These are phyloP conservation scores for Pichia deserticola DNA, from an alignment of 805 yeast species.

Conservation along the genomic window DNA sequence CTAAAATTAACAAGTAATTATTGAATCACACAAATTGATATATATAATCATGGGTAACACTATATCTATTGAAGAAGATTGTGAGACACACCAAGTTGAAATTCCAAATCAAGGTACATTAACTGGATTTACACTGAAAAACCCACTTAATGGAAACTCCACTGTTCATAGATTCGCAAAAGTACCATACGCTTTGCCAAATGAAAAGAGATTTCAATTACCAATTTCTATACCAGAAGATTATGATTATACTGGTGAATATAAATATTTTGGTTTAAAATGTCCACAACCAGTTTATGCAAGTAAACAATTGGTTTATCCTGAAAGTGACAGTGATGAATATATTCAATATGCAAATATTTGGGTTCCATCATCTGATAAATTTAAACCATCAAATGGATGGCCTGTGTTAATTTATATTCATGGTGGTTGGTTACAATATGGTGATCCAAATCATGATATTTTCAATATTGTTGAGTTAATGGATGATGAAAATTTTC, in stretches of 20 bases:
- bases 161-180: conserved; percentile 24
- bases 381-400: conserved; percentile 29
- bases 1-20: no score
- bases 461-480: conserved; percentile 19
- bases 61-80: background rate
- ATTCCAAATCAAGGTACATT: conserved; percentile 25
- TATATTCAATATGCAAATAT: conserved; percentile 31
- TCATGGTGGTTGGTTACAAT: conserved; percentile 40
- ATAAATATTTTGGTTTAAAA: conserved; percentile 27
- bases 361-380: conserved; percentile 31
- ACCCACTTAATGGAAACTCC: conserved; percentile 10
- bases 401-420: conserved; percentile 37
- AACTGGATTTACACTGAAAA: conserved; percentile 22
- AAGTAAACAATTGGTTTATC: conserved; percentile 16
- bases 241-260: conserved; percentile 33
- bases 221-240: conserved; percentile 26
- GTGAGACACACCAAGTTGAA: background rate
- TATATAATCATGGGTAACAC: background rate
- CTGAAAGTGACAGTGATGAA: conserved; percentile 27
- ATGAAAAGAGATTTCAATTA: conserved; percentile 26
- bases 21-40: no score
- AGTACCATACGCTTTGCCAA: conserved; percentile 29
- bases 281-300: conserved; percentile 35
- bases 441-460: conserved; percentile 24
- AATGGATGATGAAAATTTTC: conserved; percentile 24